Percentiles rank a stretch among this genome's conserved stretches.
These are phyloP conservation scores for Flaveria ramosissima DNA, from an alignment of 129 eudicot genomes.

Conservation along the genomic window DNA sequence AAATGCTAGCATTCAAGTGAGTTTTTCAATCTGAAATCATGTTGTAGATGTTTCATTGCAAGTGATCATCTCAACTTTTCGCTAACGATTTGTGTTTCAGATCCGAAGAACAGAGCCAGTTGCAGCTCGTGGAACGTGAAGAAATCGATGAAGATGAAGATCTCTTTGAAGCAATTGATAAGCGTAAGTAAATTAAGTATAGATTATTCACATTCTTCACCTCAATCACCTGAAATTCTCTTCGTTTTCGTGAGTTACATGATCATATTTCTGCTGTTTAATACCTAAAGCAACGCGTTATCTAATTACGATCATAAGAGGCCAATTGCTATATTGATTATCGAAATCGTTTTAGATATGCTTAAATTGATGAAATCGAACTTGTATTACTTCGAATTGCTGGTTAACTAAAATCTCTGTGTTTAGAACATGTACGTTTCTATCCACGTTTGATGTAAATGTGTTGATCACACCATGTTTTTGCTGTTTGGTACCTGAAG, in stretches of 20 bases:
- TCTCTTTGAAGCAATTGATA: slow-evolving; percentile 85
- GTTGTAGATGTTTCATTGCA: neutral
- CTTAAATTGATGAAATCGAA: neutral
- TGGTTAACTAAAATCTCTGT: neutral
- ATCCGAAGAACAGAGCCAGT: slow-evolving; percentile 78
- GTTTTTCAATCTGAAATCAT: slow-evolving; percentile 7
- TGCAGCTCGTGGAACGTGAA: slow-evolving; percentile 88
- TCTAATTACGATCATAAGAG: neutral
- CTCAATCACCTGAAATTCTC: neutral
- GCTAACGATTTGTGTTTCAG: slow-evolving; percentile 39
- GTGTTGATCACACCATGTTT: too few relatives aligned
- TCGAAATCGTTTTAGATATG: neutral
- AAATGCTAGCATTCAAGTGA: slow-evolving; percentile 68
- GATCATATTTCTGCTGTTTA: neutral
- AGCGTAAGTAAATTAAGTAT: slow-evolving; percentile 39
- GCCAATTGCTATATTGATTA: neutral
- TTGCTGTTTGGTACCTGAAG: neutral
- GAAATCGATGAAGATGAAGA: slow-evolving; percentile 95
- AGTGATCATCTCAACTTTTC: slow-evolving; percentile 21
- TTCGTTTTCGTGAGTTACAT: slow-evolving; percentile 6
- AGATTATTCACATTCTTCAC: neutral
- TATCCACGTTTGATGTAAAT: too few relatives aligned
- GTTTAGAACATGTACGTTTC: too few relatives aligned
- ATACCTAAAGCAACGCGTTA: slow-evolving; percentile 2
- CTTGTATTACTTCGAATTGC: slow-evolving; percentile 12